A percentile compares a stretch with the other conserved stretches of the same genome.
These are phyloP conservation scores for Thymus quinquecostatus DNA, from an alignment of 257 asterid species.

Conservation along the genomic window DNA sequence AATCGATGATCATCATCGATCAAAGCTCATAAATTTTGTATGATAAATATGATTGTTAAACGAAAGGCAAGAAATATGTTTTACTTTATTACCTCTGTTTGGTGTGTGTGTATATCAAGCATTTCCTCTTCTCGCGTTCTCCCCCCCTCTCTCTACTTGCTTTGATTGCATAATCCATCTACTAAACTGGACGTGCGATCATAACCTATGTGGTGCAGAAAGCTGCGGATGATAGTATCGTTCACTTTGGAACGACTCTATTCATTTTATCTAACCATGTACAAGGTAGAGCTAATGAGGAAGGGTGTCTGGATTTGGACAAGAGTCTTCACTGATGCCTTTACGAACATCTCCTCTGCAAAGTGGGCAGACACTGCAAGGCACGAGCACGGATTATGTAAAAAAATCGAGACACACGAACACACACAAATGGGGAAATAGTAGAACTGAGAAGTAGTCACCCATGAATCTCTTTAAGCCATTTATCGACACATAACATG, in stretches of 20 bases:
- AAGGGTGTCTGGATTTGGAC: slow-evolving; percentile 32
- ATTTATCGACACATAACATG: slow-evolving; percentile 72
- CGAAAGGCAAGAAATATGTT: not conserved
- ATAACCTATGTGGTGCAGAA: too few relatives aligned
- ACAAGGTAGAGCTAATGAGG: slow-evolving; percentile 8
- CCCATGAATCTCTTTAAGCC: slow-evolving; percentile 91
- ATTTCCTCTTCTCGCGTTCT: not conserved
- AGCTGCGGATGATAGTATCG: not conserved
- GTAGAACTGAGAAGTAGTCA: slow-evolving; percentile 37
- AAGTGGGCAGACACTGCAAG: slow-evolving; percentile 72
- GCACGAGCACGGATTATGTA: slow-evolving; percentile 27
- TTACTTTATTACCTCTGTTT: not conserved
- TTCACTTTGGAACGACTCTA: not conserved
- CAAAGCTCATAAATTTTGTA: not conserved
- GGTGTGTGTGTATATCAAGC: not conserved
- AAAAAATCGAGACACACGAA: not conserved
- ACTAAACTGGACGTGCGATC: too few relatives aligned
- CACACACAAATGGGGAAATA: not conserved
- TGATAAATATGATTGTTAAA: not conserved
- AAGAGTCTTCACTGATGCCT: slow-evolving; percentile 45
- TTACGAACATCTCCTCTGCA: slow-evolving; percentile 77
- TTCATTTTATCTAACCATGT: not conserved
- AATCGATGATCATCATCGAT: too few relatives aligned
- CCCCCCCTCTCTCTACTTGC: not conserved
- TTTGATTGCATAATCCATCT: too few relatives aligned